phyloP scores from a whole-genome alignment of 441 rosid species.

The Iberis amara region DNA sequence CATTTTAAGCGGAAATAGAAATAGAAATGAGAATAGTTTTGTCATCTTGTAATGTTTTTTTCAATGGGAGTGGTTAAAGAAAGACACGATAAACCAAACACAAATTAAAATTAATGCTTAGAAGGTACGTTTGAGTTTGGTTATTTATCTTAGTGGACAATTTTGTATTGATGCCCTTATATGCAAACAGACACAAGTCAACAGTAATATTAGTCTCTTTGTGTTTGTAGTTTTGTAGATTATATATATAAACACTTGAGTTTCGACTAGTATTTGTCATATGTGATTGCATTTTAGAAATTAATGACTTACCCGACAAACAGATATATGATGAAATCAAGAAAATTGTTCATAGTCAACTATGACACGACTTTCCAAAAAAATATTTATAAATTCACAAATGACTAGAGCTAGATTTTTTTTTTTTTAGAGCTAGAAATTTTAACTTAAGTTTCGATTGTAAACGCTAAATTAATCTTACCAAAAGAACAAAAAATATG shows the following conservation, averaged over 20 bases:
- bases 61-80: conserved; percentile 37
- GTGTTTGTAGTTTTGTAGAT: conserved; percentile 30
- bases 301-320: conserved; percentile 28
- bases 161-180: conserved; percentile 26
- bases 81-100: conserved; percentile 25
- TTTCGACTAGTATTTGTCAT: conserved; percentile 23
- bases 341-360: conserved; percentile 25
- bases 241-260: conserved; percentile 13
- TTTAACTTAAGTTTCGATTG: no score
- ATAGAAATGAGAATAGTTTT: conserved; percentile 18
- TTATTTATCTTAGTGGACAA: conserved; percentile 21
- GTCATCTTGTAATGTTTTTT: conserved; percentile 27
- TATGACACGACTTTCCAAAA: conserved; percentile 24
- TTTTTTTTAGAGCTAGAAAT: no score
- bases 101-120: conserved; percentile 26
- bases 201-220: conserved; percentile 31
- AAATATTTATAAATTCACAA: conserved; percentile 7
- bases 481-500: no score
- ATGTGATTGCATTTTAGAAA: conserved; percentile 27
- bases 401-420: not conserved
- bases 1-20: conserved; percentile 29
- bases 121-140: conserved; percentile 16
- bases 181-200: conserved; percentile 32
- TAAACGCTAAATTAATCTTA: no score
- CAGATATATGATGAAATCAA: conserved; percentile 23